These are phyloP conservation scores for Fusarium acutatum DNA, from an alignment of 2,329 filamentous ascomycete genomes.

Conservation along the genomic window DNA sequence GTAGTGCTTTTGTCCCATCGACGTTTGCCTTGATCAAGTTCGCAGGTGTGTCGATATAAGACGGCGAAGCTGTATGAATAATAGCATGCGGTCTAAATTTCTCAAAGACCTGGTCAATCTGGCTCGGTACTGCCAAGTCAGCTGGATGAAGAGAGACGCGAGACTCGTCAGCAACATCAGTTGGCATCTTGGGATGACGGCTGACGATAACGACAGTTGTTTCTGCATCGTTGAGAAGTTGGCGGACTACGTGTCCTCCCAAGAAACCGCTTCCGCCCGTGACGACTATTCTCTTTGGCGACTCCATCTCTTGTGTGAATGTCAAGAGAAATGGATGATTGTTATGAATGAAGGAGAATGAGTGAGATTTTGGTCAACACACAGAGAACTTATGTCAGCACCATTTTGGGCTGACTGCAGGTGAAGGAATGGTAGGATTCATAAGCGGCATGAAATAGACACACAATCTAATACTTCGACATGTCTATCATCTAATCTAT, in stretches of 20 bases:
- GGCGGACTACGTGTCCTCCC: background rate
- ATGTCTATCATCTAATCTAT: background rate
- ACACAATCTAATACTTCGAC: background rate
- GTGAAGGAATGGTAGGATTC: background rate
- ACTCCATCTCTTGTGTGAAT: background rate
- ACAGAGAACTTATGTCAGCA: background rate
- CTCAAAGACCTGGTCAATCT: background rate
- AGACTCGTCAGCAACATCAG: background rate
- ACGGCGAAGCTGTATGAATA: background rate
- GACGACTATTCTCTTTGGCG: background rate
- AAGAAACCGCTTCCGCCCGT: background rate
- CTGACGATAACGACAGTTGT: background rate
- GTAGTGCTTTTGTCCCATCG: background rate
- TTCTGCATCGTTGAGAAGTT: background rate
- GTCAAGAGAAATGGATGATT: too few relatives aligned
- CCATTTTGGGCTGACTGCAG: background rate
- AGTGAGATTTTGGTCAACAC: background rate
- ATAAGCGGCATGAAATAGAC: background rate
- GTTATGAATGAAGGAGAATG: background rate
- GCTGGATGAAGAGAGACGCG: background rate
- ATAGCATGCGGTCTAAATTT: background rate
- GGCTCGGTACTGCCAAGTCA: background rate
- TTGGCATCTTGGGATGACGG: background rate
- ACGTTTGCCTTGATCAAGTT: background rate
- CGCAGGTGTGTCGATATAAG: background rate